These are phyloP conservation scores for Elymus sibiricus DNA, from an alignment of 176 grass and related monocot species.

Conservation along the genomic window DNA sequence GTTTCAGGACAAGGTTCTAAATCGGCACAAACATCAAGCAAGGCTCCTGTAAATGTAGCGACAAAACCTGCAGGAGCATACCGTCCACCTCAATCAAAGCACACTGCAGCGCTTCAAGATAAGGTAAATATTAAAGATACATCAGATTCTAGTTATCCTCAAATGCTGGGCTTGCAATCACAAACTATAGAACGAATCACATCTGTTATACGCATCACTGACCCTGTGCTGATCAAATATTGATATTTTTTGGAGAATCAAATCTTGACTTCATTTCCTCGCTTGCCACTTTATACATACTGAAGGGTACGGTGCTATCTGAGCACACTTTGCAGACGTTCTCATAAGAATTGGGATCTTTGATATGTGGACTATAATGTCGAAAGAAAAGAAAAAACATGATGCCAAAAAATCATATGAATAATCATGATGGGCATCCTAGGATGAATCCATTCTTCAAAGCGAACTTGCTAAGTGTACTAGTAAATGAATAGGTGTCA, in stretches of 20 bases:
- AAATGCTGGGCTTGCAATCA: neutral
- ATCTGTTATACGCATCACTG: neutral
- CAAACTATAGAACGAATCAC: neutral
- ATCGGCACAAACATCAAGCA: conserved; percentile 59
- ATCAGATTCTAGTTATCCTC: neutral
- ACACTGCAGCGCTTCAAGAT: conserved; percentile 62
- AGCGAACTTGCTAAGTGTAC: neutral
- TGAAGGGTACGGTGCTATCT: neutral
- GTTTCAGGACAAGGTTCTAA: conserved; percentile 69
- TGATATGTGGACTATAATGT: neutral
- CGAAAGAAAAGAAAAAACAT: neutral
- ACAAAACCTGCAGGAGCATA: conserved; percentile 72
- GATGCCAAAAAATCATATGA: neutral
- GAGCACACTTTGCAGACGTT: neutral
- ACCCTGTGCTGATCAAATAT: neutral
- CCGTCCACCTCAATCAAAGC: conserved; percentile 80
- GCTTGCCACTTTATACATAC: neutral
- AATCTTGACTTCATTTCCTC: neutral
- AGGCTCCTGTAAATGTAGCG: conserved; percentile 39
- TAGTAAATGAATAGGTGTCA: neutral
- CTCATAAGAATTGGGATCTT: neutral
- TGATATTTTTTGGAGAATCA: neutral
- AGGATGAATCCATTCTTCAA: neutral
- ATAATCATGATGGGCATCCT: neutral
- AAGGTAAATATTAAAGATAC: conserved; percentile 53